Base-by-base conservation (phyloP, 2,329 filamentous ascomycete genomes). In the Gyromitra esculenta region DNA sequence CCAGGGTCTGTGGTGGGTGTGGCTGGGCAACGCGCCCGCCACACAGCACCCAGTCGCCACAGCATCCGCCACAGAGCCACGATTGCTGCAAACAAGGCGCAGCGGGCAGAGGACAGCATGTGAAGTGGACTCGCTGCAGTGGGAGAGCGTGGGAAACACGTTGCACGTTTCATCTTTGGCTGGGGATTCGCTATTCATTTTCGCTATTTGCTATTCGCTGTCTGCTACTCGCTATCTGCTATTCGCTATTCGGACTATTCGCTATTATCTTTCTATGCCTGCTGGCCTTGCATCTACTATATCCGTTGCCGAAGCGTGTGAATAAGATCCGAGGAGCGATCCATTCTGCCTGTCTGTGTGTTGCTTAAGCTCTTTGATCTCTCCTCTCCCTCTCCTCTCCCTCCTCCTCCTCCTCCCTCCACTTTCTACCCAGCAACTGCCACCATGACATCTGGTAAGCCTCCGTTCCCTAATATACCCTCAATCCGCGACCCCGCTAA, bases 391-490 rank as follows among this genome's bases (percentile, higher is more conserved):
- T 37, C n/a, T 15, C 31, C 43, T 8, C 25, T 15, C 5, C 3
- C 25, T 21, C 9, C n/a, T 9, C 62, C 39, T 25, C 25, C 37
- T 11, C 15, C 25, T 2, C 43, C n/a, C 35, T 31, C 64, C 21
- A 5, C 39, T 5, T 2, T 15, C 15, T 41, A 50, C 25, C 25
- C 25, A 4, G 25, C 25, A 31, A 31, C 25, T 4, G 25, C 25
- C 25, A 37, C 21, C 2, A 45, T 70, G 65, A 11, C 64, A 6
- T 54, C 72, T 50, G 4, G 72, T 74, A 63, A 57, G 72, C 48
- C 11, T 39, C 43, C 18, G 21, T 9, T 35, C 41, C 9, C 13
- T 5, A 7, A 43, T 48, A 48, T 25, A 6, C 18, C n/a, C 21
- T 5, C 6, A 31, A 39, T 18, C n/a, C 21, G 5, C 6, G 18